Base-by-base conservation (phyloP, 225 moss, liverwort and hornwort genomes). In the Bryoerythrophyllum caledonicum region DNA sequence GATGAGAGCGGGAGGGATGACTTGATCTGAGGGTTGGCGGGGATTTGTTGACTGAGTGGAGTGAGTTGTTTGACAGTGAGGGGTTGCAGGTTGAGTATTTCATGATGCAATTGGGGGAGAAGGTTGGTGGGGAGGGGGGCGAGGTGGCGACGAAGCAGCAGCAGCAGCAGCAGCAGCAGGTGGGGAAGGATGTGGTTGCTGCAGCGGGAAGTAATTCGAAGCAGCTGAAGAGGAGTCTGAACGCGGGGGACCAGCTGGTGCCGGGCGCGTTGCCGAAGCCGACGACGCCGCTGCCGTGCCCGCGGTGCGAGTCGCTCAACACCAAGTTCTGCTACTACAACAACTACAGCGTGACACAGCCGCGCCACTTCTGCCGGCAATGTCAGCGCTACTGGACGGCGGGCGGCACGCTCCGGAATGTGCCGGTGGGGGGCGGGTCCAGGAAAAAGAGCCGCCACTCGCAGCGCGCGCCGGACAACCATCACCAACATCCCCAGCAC, bases 371-470 rank as follows among this genome's bases (percentile, higher is more conserved):
- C 63, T 84, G 83, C 35, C 69, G 83, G 20, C 83, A 84, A 76
- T 84, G 83, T 34, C 83, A 84, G 69, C 72, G 83, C 6, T 84
- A 83, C 83, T 83, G 83, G 83, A 83, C 83, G 25, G 83, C 80
- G 2, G 83, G 83, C 3, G 83, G 83, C 0, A 83, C 80, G 14
- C 73, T 83, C 0, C 83, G 83, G 24, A 83, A 83, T 48, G 83
- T 83, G 0, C 83, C 83, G 0, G 76, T 84, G 3, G 83, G 83
- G 1, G 83, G 83, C 1, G 83, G 83, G 5, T 84, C 80, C 0
- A 64, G 83, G 6, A 84, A 84, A 40, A 84, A 74, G 77, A 74
- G 23, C 63, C 80, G 79, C 2, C 83, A 86, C 14, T 66, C 57
- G 10, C 58, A 49, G 48, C 48, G 71, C 40, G 27, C 38, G 14